These are phyloP conservation scores for Wickerhamiella lipophila DNA, from an alignment of 805 yeast genomes.

Conservation along the genomic window DNA sequence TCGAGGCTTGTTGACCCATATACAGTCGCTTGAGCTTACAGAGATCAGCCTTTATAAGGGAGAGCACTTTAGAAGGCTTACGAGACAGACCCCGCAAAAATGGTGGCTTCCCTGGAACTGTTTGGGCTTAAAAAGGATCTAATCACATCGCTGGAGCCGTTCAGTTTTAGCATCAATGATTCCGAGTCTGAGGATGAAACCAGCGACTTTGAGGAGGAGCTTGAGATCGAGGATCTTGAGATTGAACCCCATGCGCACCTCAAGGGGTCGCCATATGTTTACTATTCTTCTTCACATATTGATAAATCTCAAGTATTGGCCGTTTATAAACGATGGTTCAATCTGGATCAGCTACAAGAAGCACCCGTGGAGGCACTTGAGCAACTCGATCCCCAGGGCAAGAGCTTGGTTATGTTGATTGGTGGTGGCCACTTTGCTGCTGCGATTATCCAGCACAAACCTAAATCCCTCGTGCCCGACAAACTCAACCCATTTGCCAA, in stretches of 20 bases:
- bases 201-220: constrained; percentile 4
- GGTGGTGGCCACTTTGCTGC: constrained; percentile 99
- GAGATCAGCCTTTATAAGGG: too few species aligned
- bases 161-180: background rate
- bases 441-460: constrained; percentile 70
- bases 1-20: constrained; percentile 9
- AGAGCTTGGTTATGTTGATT: constrained; percentile 76
- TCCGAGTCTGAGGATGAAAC: background rate
- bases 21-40: background rate
- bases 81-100: background rate
- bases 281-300: constrained; percentile 42
- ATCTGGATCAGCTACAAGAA: constrained; percentile 29
- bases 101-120: constrained; percentile 2
- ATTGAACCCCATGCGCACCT: constrained; percentile 21
- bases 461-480: constrained; percentile 35
- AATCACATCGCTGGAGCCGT: background rate
- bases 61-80: background rate
- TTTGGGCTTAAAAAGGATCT: constrained; percentile 2
- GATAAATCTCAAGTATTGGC: constrained; percentile 41
- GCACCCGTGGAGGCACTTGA: constrained; percentile 42
- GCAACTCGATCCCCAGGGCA: constrained; percentile 27
- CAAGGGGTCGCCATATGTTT: constrained; percentile 49
- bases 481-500: constrained; percentile 42
- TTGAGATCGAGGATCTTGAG: constrained; percentile 16
- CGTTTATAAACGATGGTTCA: constrained; percentile 52